Conservation (phyloP, 208 protist species). For the Leishmania tarentolae region DNA sequence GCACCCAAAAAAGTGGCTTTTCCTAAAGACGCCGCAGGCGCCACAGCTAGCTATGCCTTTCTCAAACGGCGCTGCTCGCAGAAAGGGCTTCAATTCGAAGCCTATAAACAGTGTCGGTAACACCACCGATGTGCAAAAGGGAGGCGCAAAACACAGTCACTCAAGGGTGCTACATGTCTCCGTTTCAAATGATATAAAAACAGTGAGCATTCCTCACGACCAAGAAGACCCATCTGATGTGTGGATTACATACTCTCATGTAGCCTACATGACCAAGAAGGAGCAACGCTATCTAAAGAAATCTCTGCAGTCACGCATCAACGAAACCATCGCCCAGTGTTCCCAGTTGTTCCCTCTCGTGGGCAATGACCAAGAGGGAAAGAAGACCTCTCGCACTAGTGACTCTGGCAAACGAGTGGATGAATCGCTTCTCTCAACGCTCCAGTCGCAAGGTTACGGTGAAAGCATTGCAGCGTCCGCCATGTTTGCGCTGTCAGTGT, state of each 20-base stretch:
- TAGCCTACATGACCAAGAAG: slow-evolving; percentile 42
- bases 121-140: neutral
- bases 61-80: neutral
- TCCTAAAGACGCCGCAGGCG: neutral
- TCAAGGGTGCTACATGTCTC: slow-evolving; percentile 1
- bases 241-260: slow-evolving; percentile 58
- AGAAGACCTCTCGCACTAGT: neutral
- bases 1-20: neutral
- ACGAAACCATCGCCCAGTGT: slow-evolving; percentile 18
- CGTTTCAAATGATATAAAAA: slow-evolving; percentile 1
- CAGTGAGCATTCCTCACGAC: slow-evolving; percentile 34
- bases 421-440: slow-evolving; percentile 2
- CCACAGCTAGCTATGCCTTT: slow-evolving; percentile 2
- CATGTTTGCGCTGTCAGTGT: slow-evolving; percentile 58
- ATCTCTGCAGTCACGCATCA: slow-evolving; percentile 21
- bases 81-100: neutral
- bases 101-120: neutral
- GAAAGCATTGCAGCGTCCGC: slow-evolving; percentile 28
- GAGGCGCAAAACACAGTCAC: neutral
- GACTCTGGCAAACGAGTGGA: neutral
- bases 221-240: slow-evolving; percentile 47
- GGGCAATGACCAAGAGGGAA: neutral
- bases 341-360: slow-evolving; percentile 19
- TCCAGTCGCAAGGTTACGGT: slow-evolving; percentile 30
- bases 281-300: slow-evolving; percentile 44